Evolutionary conservation across 106 monocot species (phyloP), one percentile per base, ranked within the genome.

Genomic region (Phalaenopsis aphrodite): DNA sequence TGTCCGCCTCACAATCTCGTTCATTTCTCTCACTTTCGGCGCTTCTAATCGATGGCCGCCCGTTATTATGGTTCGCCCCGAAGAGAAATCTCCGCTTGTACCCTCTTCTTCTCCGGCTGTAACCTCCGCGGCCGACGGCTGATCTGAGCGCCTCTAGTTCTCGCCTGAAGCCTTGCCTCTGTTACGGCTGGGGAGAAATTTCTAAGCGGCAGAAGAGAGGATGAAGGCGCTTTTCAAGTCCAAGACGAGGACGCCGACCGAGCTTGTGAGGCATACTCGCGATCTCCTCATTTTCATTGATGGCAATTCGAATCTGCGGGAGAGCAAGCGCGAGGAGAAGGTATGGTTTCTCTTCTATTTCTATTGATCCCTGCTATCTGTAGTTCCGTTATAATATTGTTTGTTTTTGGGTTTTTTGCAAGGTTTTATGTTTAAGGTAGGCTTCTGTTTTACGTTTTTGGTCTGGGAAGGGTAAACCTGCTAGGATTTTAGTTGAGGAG

Each of bases 141-240:
- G 52, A 52, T 52, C 52, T 52, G 12, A 52, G 15, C 12, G 52
- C 52, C 12, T 12, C 14, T 14, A 52, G 52, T 52, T 52, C 52
- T 52, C 52, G 10, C 52, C 52, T 10, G 52, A 52, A 52, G 52
- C 12, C 12, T 52, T 52, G 52, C 52, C 52, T 2, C 12, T 52
- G 52, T 14, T 10, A 52, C 12, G 12, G 10, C 5, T 10, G 64
- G 64, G 21, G 19, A 5, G 48, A 21, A 12, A 5, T 36, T 19
- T 58, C 19, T 7, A 5, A 58, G 56, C 38, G 17, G 57, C 57
- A 58, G 56, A 78, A 58, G 67, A 57, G 14, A 72, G 79, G 78
- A 95, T 95, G 95, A 95, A 95, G 86, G 92, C 91, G 21, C 86
- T 95, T n/a, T 95, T 95, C 89, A 95, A 95, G 84, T 81, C 92